Evolutionary conservation across 176 grass and related monocot species (phyloP).

Genomic region (Musa acuminata): DNA sequence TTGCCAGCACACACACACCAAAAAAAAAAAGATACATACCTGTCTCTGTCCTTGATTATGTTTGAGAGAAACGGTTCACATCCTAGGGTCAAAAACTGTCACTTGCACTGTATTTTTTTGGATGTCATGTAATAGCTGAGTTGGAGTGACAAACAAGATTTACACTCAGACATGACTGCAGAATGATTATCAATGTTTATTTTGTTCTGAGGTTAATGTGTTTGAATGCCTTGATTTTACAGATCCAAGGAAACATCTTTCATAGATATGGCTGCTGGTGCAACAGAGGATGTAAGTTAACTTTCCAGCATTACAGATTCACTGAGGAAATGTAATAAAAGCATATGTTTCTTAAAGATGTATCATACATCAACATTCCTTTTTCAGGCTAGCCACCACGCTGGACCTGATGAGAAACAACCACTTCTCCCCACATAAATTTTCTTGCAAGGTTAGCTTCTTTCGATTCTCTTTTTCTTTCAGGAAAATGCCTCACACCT

Average conservation of each 20-base stretch:
- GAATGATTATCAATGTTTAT: not conserved
- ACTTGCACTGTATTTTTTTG: too few species aligned
- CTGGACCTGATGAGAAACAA: slow-evolving; percentile 62
- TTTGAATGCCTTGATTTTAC: slow-evolving; percentile 27
- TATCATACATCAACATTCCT: not conserved
- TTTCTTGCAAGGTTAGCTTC: slow-evolving; percentile 22
- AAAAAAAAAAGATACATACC: too few species aligned
- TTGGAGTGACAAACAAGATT: too few species aligned
- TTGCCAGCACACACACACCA: too few species aligned
- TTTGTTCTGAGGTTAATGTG: not conserved
- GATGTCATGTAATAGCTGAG: too few species aligned
- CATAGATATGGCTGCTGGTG: slow-evolving; percentile 34
- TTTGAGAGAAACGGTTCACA: too few species aligned
- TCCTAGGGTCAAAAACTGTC: too few species aligned
- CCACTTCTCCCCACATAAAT: slow-evolving; percentile 77
- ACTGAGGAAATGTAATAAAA: not conserved
- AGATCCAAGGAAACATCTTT: slow-evolving; percentile 44
- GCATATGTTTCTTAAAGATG: not conserved
- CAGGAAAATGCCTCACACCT: not conserved
- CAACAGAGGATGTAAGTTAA: slow-evolving; percentile 52
- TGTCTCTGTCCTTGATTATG: too few species aligned
- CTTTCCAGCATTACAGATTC: not conserved
- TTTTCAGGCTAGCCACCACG: slow-evolving; percentile 57
- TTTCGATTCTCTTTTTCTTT: not conserved
- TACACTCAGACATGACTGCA: not conserved